These are phyloP conservation scores for Lachancea dasiensis DNA, from an alignment of 805 yeast species.

Conservation along the genomic window DNA sequence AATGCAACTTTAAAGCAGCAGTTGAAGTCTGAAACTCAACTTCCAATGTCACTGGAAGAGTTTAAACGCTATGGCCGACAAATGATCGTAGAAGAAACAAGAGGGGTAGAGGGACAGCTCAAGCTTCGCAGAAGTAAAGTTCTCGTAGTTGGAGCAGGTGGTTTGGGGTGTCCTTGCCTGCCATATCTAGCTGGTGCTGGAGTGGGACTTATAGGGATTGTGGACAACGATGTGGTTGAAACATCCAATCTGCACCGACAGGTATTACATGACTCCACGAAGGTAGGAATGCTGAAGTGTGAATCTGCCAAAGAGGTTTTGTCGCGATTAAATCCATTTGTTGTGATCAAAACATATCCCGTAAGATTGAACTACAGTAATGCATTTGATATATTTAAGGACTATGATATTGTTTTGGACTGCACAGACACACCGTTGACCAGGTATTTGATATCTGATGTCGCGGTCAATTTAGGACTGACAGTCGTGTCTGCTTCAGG, in stretches of 20 bases:
- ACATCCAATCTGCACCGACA: conserved; percentile 85
- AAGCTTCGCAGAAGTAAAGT: conserved; percentile 52
- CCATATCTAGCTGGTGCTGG: conserved; percentile 86
- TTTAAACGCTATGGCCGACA: conserved; percentile 87
- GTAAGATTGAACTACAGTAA: conserved; percentile 47
- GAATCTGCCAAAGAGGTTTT: conserved; percentile 66
- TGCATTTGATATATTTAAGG: conserved; percentile 54
- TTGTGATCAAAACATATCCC: conserved; percentile 47
- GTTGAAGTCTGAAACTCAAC: conserved; percentile 7
- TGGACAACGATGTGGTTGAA: conserved; percentile 84
- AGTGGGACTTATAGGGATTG: conserved; percentile 74
- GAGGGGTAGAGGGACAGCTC: conserved; percentile 46
- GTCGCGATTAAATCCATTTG: conserved; percentile 58
- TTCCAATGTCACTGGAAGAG: conserved; percentile 50
- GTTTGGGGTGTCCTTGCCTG: conserved; percentile 89
- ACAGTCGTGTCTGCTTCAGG: conserved; percentile 92
- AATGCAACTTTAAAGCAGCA: conserved; percentile 22
- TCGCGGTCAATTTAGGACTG: conserved; percentile 58
- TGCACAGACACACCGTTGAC: conserved; percentile 93
- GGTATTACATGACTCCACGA: conserved; percentile 62
- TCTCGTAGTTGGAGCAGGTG: conserved; percentile 92
- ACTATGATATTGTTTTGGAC: conserved; percentile 76
- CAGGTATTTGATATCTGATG: conserved; percentile 82
- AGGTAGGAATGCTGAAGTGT: conserved; percentile 67
- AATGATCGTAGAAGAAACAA: conserved; percentile 83